phyloP scores from a whole-genome alignment of 2,329 filamentous ascomycete species.

The Alternaria brassicicola region DNA sequence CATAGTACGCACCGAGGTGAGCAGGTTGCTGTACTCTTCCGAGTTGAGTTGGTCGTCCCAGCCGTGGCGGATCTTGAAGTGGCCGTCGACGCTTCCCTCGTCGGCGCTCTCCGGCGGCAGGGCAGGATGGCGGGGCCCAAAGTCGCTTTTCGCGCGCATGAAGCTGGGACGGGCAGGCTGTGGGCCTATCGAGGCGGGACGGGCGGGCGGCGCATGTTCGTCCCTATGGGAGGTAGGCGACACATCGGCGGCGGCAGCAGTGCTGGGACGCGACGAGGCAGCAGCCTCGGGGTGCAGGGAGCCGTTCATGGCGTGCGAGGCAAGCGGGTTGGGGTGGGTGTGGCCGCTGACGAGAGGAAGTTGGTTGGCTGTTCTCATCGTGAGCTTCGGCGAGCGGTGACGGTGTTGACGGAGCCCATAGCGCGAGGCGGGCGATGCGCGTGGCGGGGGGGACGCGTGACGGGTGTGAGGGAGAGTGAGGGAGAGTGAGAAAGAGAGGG shows the following conservation, averaged over 20 bases:
- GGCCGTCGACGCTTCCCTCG: constrained; percentile 57
- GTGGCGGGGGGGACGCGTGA: constrained; percentile 12
- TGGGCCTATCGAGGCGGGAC: constrained; percentile 59
- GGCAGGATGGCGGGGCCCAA: constrained; percentile 55
- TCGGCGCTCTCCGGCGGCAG: constrained; percentile 40
- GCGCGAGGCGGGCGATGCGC: constrained; percentile 15
- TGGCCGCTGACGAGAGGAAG: constrained; percentile 31
- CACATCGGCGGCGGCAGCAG: constrained; percentile 29
- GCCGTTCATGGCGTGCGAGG: constrained; percentile 38
- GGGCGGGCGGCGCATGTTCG: constrained; percentile 50
- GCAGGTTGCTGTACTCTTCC: constrained; percentile 82
- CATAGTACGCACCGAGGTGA: constrained; percentile 63
- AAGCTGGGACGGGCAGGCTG: constrained; percentile 49
- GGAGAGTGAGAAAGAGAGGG: not conserved
- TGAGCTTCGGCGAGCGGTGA: constrained; percentile 30
- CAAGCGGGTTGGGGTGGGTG: constrained; percentile 35
- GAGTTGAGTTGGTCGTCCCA: constrained; percentile 93
- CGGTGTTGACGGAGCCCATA: constrained; percentile 40
- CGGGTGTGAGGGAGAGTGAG: too few species aligned
- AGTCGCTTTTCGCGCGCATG: constrained; percentile 65
- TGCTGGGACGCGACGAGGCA: constrained; percentile 34
- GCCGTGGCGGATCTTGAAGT: constrained; percentile 74
- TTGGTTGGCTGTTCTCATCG: constrained; percentile 41
- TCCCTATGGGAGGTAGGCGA: constrained; percentile 28
- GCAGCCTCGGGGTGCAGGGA: constrained; percentile 20